Evolutionary conservation across 139 green algal species (phyloP).

Genomic region (Chlorella sp.): DNA sequence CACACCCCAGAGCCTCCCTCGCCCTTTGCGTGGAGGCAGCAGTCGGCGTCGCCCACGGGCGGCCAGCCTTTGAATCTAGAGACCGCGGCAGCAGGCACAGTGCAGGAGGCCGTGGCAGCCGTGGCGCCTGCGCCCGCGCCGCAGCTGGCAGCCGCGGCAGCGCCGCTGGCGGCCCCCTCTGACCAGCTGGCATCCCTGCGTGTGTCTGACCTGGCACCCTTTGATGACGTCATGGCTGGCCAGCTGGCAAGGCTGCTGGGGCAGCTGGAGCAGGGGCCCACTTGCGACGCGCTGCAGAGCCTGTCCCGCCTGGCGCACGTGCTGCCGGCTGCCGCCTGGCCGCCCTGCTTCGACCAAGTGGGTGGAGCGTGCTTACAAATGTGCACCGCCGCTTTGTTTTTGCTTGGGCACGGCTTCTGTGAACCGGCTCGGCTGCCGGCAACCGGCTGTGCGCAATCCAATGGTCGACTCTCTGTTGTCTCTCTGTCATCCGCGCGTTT

Average conservation of each 20-base stretch:
- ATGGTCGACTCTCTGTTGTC: too few species aligned
- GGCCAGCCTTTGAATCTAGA: background rate
- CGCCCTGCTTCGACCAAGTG: slow-evolving; percentile 49
- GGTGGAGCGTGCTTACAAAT: too few species aligned
- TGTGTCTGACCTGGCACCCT: background rate
- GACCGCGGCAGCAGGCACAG: background rate
- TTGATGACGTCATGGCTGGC: slow-evolving; percentile 28
- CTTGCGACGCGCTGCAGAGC: slow-evolving; percentile 43
- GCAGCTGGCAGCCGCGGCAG: background rate
- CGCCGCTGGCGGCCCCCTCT: background rate
- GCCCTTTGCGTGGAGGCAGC: background rate
- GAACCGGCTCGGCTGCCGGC: too few species aligned
- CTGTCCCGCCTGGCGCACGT: slow-evolving; percentile 43
- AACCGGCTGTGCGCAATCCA: too few species aligned
- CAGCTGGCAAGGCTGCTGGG: slow-evolving; percentile 48
- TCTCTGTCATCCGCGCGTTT: too few species aligned
- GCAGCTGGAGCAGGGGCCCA: slow-evolving; percentile 32
- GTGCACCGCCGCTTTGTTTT: background rate
- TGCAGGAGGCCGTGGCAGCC: background rate
- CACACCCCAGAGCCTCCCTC: slow-evolving; percentile 10
- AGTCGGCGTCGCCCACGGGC: background rate
- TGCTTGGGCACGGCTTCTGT: background rate
- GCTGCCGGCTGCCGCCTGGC: slow-evolving; percentile 42
- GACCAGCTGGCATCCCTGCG: background rate
- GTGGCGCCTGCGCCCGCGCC: background rate